Conservation (phyloP, 176 grass and related monocot genomes). For the Triticum dicoccoides region DNA sequence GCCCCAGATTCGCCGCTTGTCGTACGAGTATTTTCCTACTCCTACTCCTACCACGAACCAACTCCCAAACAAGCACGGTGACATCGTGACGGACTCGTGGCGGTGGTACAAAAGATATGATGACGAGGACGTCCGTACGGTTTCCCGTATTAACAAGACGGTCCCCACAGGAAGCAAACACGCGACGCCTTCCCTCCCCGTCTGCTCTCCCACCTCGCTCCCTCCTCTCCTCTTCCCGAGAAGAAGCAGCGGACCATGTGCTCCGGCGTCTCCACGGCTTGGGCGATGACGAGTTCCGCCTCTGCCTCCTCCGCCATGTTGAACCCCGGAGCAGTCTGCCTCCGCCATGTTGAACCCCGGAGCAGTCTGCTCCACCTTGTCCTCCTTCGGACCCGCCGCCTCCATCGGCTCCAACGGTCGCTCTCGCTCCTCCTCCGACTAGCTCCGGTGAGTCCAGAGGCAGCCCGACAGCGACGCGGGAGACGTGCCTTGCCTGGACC, state of each 20-base stretch:
- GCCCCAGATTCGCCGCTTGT: conserved; percentile 8
- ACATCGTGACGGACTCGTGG: not conserved
- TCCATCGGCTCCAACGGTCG: no score
- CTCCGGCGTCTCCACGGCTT: no score
- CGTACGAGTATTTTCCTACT: not conserved
- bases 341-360: no score
- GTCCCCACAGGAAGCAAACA: conserved; percentile 8
- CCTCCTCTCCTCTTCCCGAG: not conserved
- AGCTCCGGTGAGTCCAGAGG: no score
- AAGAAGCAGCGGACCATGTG: not conserved
- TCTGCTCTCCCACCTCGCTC: not conserved
- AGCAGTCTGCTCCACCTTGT: no score
- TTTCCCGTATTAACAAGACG: not conserved
- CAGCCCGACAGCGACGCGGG: no score
- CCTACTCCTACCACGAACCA: not conserved
- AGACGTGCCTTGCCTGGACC: no score
- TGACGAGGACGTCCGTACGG: not conserved
- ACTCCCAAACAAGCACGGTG: not conserved
- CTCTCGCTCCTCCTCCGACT: no score
- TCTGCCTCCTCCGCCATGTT: no score
- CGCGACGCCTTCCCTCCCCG: not conserved
- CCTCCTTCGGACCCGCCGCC: no score
- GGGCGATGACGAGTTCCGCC: no score
- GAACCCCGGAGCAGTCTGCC: no score
- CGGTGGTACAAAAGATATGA: not conserved